Percentiles rank a stretch among this genome's conserved stretches.
Evolutionary conservation across 2,329 filamentous ascomycete species (phyloP).

Genomic region (Cercospora berteroae): DNA sequence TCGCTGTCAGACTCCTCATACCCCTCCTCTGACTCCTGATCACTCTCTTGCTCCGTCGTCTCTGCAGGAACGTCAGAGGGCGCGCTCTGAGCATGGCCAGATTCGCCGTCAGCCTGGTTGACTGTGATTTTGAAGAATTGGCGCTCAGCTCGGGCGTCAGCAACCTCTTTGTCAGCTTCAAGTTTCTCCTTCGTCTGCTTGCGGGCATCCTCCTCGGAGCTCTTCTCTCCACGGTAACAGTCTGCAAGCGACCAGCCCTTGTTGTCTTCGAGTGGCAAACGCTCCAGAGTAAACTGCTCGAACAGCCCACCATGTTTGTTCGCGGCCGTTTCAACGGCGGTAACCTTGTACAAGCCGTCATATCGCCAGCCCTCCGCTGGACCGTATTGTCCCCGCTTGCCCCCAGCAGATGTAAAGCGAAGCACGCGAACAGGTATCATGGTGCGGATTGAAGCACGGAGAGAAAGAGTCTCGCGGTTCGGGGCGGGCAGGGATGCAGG

Average conservation of each 20-base stretch:
- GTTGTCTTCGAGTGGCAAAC: background rate
- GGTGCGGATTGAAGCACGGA: background rate
- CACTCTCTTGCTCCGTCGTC: background rate
- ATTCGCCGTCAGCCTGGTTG: background rate
- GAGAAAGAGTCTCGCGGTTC: background rate
- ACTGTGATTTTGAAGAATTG: background rate
- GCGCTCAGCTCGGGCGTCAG: background rate
- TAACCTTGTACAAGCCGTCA: background rate
- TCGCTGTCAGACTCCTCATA: background rate
- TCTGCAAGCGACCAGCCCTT: background rate
- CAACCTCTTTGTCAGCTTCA: background rate
- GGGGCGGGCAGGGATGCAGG: background rate
- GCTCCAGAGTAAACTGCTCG: background rate
- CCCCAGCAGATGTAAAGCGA: background rate
- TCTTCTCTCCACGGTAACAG: background rate
- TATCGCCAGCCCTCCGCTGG: background rate
- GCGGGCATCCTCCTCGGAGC: background rate
- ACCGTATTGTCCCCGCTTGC: background rate
- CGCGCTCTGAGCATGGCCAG: background rate
- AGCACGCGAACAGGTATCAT: background rate
- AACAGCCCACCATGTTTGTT: background rate
- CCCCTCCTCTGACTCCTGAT: too few relatives aligned
- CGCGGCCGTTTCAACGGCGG: background rate
- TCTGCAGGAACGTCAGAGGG: background rate
- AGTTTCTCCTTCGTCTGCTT: background rate